These are phyloP conservation scores for Naganishia vishniacii DNA, from an alignment of 768 basidiomycete species.

Conservation along the genomic window DNA sequence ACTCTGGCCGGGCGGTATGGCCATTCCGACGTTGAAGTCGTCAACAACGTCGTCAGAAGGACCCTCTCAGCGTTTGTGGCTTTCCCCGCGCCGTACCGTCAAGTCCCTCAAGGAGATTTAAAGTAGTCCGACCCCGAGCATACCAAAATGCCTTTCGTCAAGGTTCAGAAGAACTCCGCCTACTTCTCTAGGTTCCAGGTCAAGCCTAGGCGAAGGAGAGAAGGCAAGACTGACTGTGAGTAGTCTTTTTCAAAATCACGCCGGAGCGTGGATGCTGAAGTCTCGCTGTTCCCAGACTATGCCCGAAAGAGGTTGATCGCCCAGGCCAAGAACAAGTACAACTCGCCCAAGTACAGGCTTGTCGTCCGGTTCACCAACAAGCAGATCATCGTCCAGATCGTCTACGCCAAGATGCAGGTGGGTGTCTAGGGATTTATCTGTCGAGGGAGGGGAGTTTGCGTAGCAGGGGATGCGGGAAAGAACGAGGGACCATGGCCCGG, in stretches of 20 bases:
- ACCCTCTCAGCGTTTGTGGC: neutral
- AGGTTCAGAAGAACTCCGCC: slow-evolving; percentile 89
- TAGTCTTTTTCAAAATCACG: neutral
- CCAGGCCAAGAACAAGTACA: slow-evolving; percentile 99
- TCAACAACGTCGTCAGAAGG: neutral
- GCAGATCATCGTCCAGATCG: slow-evolving; percentile 80
- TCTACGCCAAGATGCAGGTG: slow-evolving; percentile 76
- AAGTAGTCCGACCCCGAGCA: slow-evolving; percentile 25
- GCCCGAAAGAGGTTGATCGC: slow-evolving; percentile 93
- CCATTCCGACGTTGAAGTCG: neutral
- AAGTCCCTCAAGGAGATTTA: neutral
- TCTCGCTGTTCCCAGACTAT: slow-evolving; percentile 60
- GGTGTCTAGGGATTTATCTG: slow-evolving; percentile 11
- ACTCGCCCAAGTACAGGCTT: slow-evolving; percentile 67
- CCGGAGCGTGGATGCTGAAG: slow-evolving; percentile 22
- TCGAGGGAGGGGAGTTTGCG: neutral
- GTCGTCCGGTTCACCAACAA: slow-evolving; percentile 99
- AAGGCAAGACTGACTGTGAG: slow-evolving; percentile 89
- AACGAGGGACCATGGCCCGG: neutral
- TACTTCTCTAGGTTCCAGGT: slow-evolving; percentile 68
- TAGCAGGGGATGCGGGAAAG: neutral
- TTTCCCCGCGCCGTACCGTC: neutral
- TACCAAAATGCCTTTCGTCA: slow-evolving; percentile 77
- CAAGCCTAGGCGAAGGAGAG: slow-evolving; percentile 61
- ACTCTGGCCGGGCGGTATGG: too few relatives aligned